These are phyloP conservation scores for Tagetes erecta DNA, from an alignment of 129 eudicot species.

Conservation along the genomic window DNA sequence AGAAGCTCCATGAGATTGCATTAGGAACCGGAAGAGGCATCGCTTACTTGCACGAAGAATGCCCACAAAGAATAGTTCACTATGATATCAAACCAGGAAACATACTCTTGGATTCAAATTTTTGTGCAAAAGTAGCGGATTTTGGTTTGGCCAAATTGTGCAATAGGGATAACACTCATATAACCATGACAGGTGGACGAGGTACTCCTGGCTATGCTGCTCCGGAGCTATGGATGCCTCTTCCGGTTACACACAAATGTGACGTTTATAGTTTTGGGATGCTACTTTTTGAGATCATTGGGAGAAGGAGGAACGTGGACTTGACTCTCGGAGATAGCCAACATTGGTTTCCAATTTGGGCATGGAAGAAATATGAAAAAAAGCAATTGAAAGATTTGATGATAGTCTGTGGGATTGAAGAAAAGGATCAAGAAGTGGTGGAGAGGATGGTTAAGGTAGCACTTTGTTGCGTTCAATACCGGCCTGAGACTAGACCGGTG, in stretches of 20 bases:
- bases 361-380: constrained; percentile 26
- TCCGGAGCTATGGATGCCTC: constrained; percentile 40
- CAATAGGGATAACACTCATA: constrained; percentile 26
- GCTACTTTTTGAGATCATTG: constrained; percentile 40
- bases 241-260: constrained; percentile 37
- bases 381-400: constrained; percentile 23
- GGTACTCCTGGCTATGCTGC: constrained; percentile 44
- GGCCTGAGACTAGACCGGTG: constrained; percentile 35
- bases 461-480: constrained; percentile 37
- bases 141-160: constrained; percentile 45
- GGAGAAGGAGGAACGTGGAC: constrained; percentile 32
- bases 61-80: constrained; percentile 37
- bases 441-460: constrained; percentile 40
- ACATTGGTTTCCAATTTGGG: constrained; percentile 38
- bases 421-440: constrained; percentile 26
- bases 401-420: constrained; percentile 26
- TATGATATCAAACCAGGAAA: constrained; percentile 43
- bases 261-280: constrained; percentile 44
- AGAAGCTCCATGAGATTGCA: constrained; percentile 34
- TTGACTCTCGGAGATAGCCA: not conserved
- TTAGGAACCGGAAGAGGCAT: constrained; percentile 34
- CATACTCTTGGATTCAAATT: constrained; percentile 31
- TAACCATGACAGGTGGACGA: constrained; percentile 26
- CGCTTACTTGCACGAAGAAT: constrained; percentile 39
- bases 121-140: constrained; percentile 37